phyloP scores from a whole-genome alignment of 2,329 filamentous ascomycete genomes.

The Fusarium domesticum region DNA sequence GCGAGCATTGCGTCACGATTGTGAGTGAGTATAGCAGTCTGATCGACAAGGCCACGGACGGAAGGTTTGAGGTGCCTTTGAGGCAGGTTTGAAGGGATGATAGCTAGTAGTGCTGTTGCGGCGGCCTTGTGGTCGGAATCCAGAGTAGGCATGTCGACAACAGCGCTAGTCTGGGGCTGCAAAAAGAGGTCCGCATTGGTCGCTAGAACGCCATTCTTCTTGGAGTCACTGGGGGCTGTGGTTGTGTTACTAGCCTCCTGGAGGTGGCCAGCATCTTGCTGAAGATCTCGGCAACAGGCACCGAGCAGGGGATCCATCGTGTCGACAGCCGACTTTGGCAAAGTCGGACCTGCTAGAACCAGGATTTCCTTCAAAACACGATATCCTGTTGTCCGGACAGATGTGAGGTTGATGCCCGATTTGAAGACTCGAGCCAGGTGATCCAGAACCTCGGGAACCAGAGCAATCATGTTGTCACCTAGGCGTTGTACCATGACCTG shows the following conservation, averaged over 20 bases:
- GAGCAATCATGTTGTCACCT: conserved; percentile 53
- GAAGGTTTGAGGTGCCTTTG: conserved; percentile 67
- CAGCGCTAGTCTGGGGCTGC: conserved; percentile 34
- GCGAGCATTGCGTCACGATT: conserved; percentile 73
- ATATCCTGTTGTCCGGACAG: conserved; percentile 62
- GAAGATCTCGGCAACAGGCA: conserved; percentile 71
- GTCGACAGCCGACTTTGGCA: conserved; percentile 64
- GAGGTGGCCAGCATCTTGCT: conserved; percentile 52
- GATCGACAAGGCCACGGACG: conserved; percentile 72
- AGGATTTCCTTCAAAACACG: conserved; percentile 56
- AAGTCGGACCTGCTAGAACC: conserved; percentile 58
- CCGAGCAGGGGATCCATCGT: conserved; percentile 61
- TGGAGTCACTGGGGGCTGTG: conserved; percentile 30
- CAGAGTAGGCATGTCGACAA: conserved; percentile 36
- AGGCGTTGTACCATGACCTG: conserved; percentile 56
- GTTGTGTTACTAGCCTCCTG: conserved; percentile 36
- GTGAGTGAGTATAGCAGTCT: conserved; percentile 70
- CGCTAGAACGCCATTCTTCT: conserved; percentile 40
- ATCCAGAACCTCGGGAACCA: conserved; percentile 65
- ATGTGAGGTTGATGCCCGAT: conserved; percentile 48
- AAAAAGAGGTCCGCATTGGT: conserved; percentile 74
- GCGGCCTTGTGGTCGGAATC: conserved; percentile 49
- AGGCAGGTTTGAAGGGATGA: conserved; percentile 61
- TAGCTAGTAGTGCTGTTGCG: conserved; percentile 60
- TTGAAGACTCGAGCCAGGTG: conserved; percentile 70